Base-by-base conservation (phyloP, 257 asterid species). In the Ilex asprella region DNA sequence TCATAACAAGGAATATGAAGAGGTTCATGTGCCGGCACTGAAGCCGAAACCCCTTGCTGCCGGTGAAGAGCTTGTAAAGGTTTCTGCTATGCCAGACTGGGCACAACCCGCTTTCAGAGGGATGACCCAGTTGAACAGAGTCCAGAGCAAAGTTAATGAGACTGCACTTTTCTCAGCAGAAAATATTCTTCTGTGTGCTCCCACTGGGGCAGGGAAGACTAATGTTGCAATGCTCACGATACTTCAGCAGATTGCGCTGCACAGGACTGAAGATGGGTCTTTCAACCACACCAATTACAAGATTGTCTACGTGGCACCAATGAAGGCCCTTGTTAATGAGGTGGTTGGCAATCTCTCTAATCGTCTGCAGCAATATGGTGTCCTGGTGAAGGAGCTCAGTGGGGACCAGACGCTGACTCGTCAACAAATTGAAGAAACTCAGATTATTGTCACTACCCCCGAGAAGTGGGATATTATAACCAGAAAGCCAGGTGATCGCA, bases 381-480 rank as follows among this genome's bases (percentile, higher is more conserved):
- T 82, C 55, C 63, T 54, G 55, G 87, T 82, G 59, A 82, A 71
- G 68, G 87, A 82, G 80, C 74, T 82, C 31, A 82, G 87, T 61
- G 87, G 87, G 64, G 87, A 82, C 69, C 87, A 82, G 66, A 55
- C 84, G 29, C 56, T 82, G 79, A 82, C 87, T 21, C 81, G 85
- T 9, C 87, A 82, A 75, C 87, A 82, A 75, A 82, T 82, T 62
- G 87, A 82, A 10, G 87, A 82, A 59, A 78, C 84, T 31, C 87
- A 82, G 61, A 82, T 82, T 63, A 82, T 82, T 44, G 87, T 82
- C 69, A 82, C 87, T 2, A 82, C 87, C 9, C 87, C 87, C 12
- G 87, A 82, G 77, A 82, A 82, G 75, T 82, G 87, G 87, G 87
- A 82, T 66, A 82, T 82, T 21, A 82, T 82, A 53, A 82, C 87